Evolutionary conservation across 148 eudicot species (phyloP), one percentile per base, ranked within the genome.

Genomic region (Simmondsia chinensis): DNA sequence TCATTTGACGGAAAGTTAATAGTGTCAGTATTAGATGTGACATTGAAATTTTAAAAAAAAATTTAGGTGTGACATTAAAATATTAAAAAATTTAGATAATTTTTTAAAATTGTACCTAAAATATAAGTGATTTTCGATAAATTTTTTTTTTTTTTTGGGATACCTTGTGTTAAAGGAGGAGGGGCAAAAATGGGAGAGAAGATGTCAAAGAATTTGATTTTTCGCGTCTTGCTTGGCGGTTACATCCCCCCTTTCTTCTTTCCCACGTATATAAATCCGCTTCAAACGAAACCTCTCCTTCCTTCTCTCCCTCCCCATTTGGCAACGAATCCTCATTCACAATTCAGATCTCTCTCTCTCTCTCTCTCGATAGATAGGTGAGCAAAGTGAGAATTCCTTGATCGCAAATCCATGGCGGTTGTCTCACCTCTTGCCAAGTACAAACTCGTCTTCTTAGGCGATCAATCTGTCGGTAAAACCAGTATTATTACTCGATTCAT

Each of bases 401-500:
- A 3, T 18, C 18, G 18, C 21, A 22, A 14, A 5, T 38, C 42
- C 48, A 72, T 72, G 86, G 75, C 77, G 62, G 79, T 60, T 13
- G 91, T 82, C 7, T 82, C 91, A 32, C 79, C 91, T 10, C 65
- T 82, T 35, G 78, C 84, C 17, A 77, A 81, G 54, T 81, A 81
- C 70, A 81, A 77, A 55, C 81, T 81, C 10, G 89, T 81, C 17
- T 77, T 81, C 50, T 30, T 81, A 19, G 89, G 89, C 35, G 89
- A 81, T 74, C 89, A 81, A 63, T 77, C 84, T 31, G 89, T 81
- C 16, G 89, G 89, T 2, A 81, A 81, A 77, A 81, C 89, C 63
- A 74, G 89, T 76, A 77, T 81, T 60, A 81, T 77, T 44, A 81
- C 89, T 38, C 89, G 89, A 15, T 81, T 77, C 48, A 81, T 81